Percentiles rank a stretch among this genome's conserved stretches.
Evolutionary conservation across 2,329 filamentous ascomycete species (phyloP).

Genomic region (Fonsecaea nubica): DNA sequence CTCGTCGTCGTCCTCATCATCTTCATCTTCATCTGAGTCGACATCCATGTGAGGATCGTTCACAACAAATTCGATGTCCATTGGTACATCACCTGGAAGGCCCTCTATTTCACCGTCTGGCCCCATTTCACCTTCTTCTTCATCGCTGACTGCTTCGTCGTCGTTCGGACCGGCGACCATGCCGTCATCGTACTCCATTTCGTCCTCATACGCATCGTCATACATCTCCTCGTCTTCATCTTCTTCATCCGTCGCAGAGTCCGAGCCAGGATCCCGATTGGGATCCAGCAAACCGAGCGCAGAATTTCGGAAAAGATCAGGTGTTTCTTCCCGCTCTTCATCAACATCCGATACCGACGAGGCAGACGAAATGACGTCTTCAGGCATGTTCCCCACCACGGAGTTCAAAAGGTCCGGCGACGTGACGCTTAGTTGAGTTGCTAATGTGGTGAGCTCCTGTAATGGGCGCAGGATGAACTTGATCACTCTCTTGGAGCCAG

Average conservation of each 20-base stretch:
- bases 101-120: constrained; percentile 74
- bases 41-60: constrained; percentile 66
- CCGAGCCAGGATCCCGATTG: constrained; percentile 76
- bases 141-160: constrained; percentile 82
- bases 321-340: constrained; percentile 89
- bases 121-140: constrained; percentile 77
- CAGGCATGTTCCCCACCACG: constrained; percentile 71
- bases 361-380: constrained; percentile 85
- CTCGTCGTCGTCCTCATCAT: constrained; percentile 67
- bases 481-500: constrained; percentile 88
- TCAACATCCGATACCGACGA: constrained; percentile 89
- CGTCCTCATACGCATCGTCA: constrained; percentile 83
- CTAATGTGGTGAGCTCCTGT: constrained; percentile 84
- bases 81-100: constrained; percentile 64
- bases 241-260: constrained; percentile 66
- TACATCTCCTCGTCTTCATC: constrained; percentile 88
- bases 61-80: constrained; percentile 88
- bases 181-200: constrained; percentile 92
- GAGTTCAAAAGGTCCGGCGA: constrained; percentile 68
- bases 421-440: constrained; percentile 80
- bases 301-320: constrained; percentile 95
- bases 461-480: constrained; percentile 95
- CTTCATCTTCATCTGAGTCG: constrained; percentile 69
- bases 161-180: constrained; percentile 70
- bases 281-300: constrained; percentile 93